These are phyloP conservation scores for Neofusicoccum umdonicola DNA, from an alignment of 2,329 filamentous ascomycete species.

Conservation along the genomic window DNA sequence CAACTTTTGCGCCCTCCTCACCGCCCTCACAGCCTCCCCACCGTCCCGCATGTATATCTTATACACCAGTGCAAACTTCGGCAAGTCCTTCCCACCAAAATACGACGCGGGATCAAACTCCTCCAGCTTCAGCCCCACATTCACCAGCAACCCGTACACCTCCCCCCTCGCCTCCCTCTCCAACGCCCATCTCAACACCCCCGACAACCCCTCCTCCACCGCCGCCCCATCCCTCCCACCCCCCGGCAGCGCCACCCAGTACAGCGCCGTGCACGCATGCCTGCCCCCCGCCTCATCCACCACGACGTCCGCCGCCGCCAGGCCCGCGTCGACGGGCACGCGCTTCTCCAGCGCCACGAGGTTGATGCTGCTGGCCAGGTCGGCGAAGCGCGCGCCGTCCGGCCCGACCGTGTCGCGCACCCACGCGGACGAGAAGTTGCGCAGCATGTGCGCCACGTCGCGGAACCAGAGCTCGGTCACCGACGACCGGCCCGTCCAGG, in stretches of 20 bases:
- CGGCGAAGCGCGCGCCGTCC: too few species aligned
- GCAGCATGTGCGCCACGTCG: not conserved
- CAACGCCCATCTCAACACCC: not conserved
- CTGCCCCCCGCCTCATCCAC: not conserved
- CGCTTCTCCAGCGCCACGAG: too few species aligned
- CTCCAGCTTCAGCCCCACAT: not conserved
- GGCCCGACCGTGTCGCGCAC: not conserved
- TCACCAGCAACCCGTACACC: not conserved
- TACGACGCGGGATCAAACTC: not conserved
- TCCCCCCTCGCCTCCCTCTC: not conserved
- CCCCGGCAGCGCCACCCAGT: not conserved
- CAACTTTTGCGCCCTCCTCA: not conserved
- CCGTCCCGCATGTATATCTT: not conserved
- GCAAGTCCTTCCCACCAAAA: not conserved
- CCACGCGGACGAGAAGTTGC: not conserved
- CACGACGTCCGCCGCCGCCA: not conserved
- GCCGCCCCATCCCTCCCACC: not conserved
- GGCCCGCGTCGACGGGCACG: too few species aligned
- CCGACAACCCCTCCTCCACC: not conserved
- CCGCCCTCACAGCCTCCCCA: not conserved
- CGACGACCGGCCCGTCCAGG: not conserved
- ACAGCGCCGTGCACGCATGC: not conserved
- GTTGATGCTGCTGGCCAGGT: too few species aligned
- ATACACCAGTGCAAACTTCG: not conserved
- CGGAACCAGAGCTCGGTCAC: not conserved